Percentiles rank a stretch among this genome's conserved stretches.
These are phyloP conservation scores for Russula griseocarnosa DNA, from an alignment of 768 basidiomycete species.

Conservation along the genomic window DNA sequence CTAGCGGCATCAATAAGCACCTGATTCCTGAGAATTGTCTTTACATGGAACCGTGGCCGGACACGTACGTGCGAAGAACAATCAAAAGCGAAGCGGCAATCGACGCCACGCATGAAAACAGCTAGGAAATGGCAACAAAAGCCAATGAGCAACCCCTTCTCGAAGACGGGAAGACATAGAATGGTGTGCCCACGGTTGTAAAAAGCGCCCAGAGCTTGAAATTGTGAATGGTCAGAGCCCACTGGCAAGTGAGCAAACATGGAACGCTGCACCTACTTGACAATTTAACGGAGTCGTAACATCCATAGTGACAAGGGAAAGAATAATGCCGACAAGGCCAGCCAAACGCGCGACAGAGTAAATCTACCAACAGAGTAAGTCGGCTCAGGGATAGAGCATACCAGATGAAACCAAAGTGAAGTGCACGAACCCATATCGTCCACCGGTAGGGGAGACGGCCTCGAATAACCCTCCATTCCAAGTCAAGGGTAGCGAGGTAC, in stretches of 20 bases:
- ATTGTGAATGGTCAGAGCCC: background rate
- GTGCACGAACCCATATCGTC: background rate
- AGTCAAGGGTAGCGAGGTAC: background rate
- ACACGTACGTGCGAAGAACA: conserved; percentile 12
- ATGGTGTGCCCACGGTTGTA: background rate
- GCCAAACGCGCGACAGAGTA: background rate
- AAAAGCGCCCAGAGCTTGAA: background rate
- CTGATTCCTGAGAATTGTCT: background rate
- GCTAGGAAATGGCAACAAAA: background rate
- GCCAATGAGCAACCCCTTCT: background rate
- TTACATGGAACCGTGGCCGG: background rate
- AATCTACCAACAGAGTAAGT: background rate
- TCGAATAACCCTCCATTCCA: background rate
- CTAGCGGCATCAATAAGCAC: background rate
- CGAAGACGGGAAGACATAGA: background rate
- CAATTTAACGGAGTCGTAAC: background rate
- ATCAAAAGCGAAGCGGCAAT: background rate
- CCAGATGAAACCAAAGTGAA: background rate
- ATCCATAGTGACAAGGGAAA: background rate
- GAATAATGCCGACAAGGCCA: background rate
- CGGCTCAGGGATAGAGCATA: background rate
- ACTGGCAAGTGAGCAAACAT: background rate
- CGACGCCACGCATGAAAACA: background rate
- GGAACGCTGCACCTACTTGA: background rate
- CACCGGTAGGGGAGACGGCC: background rate